These are phyloP conservation scores for Sphagnurus paluster DNA, from an alignment of 1,284 basidiomycete genomes.

Conservation along the genomic window DNA sequence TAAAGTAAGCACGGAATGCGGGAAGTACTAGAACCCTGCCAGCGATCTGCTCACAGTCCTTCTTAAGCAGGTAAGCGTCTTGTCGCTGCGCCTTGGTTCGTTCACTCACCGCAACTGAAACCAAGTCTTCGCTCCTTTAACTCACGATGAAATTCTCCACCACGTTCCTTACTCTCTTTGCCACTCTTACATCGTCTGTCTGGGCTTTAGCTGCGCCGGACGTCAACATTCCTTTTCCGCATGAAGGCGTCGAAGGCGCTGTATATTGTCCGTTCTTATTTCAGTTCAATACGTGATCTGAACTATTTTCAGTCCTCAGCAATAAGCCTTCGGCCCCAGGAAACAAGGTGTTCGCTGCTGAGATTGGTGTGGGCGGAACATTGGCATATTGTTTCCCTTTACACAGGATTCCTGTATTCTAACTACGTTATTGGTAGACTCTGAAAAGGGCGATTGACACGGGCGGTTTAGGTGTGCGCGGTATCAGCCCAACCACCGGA, in stretches of 20 bases:
- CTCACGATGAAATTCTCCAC: no score
- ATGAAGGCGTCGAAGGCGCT: slow-evolving; percentile 19
- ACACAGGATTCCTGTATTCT: not conserved
- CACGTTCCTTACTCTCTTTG: no score
- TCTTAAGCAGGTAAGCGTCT: no score
- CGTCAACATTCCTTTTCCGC: no score
- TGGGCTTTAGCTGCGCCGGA: no score
- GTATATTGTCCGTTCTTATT: slow-evolving; percentile 22
- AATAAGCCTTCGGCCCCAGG: slow-evolving; percentile 34
- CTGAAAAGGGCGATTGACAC: slow-evolving; percentile 35
- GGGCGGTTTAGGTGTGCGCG: slow-evolving; percentile 42
- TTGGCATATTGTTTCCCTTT: slow-evolving; percentile 22
- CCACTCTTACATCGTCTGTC: no score
- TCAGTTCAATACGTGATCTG: not conserved
- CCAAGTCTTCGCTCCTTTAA: no score
- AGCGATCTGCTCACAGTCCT: no score
- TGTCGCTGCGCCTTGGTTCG: no score
- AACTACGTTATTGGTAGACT: slow-evolving; percentile 22
- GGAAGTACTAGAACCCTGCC: no score
- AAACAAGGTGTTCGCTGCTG: slow-evolving; percentile 32
- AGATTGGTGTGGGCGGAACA: slow-evolving; percentile 26
- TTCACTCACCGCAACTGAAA: no score
- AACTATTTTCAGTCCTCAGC: slow-evolving; percentile 29
- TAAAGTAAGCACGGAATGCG: no score
- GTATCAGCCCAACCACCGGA: slow-evolving; percentile 29